These are phyloP conservation scores for Hypomontagnella monticulosa DNA, from an alignment of 495 filamentous ascomycete species.

Conservation along the genomic window DNA sequence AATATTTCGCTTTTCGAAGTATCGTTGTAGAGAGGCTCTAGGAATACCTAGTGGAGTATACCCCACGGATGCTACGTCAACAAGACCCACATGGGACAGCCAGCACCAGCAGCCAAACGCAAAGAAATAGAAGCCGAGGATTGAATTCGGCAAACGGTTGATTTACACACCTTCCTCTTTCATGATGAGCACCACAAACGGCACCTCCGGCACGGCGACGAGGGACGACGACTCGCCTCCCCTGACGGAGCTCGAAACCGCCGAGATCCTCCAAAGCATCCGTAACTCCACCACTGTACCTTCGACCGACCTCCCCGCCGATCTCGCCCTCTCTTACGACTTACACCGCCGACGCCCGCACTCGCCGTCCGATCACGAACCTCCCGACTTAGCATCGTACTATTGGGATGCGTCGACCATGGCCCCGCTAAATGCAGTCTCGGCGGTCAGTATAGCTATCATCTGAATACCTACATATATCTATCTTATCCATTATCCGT, in stretches of 20 bases:
- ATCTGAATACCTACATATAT: no score
- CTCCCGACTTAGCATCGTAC: constrained; percentile 46
- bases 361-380: constrained; percentile 7
- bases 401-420: constrained; percentile 64
- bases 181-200: constrained; percentile 28
- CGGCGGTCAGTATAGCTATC: constrained; percentile 59
- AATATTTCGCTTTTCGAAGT: neutral
- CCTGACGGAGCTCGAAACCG: constrained; percentile 40
- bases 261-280: constrained; percentile 40
- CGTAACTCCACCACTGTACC: constrained; percentile 27
- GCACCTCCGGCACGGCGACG: constrained; percentile 21
- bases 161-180: constrained; percentile 26
- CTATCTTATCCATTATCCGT: constrained; percentile 19
- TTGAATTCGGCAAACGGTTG: constrained; percentile 20
- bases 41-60: constrained; percentile 5
- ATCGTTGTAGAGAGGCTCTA: neutral
- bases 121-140: constrained; percentile 11
- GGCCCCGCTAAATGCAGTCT: constrained; percentile 65
- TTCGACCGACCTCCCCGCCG: constrained; percentile 34
- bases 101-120: constrained; percentile 10
- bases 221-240: constrained; percentile 35
- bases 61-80: constrained; percentile 36
- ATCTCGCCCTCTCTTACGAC: constrained; percentile 43
- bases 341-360: constrained; percentile 27
- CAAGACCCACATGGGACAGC: constrained; percentile 10